A percentile compares a stretch with the other conserved stretches of the same genome.
Evolutionary conservation across 345 rosid genomes (phyloP).

Genomic region (Microcos paniculata): DNA sequence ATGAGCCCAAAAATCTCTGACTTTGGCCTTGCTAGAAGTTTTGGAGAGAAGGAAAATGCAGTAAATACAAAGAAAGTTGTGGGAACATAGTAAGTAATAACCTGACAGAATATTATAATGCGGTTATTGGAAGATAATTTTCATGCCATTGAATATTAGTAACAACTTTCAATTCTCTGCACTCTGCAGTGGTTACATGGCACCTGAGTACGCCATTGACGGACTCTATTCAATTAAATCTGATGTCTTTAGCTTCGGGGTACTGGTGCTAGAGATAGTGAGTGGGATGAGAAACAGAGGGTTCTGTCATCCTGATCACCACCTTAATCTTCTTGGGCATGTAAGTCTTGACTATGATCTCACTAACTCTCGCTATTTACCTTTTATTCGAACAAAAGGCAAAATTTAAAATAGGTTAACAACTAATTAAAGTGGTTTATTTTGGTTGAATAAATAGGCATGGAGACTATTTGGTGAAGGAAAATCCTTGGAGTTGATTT

Average conservation of each 20-base stretch:
- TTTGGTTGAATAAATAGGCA: slow-evolving; percentile 13
- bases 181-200: slow-evolving; percentile 48
- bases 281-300: slow-evolving; percentile 40
- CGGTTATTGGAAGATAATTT: not conserved
- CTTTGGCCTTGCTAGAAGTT: slow-evolving; percentile 39
- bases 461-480: slow-evolving; percentile 18
- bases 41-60: slow-evolving; percentile 33
- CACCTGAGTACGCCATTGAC: slow-evolving; percentile 52
- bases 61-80: slow-evolving; percentile 43
- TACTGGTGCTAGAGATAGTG: slow-evolving; percentile 39
- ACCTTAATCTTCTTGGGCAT: slow-evolving; percentile 39
- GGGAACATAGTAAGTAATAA: slow-evolving; percentile 65
- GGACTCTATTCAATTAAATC: slow-evolving; percentile 46
- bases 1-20: slow-evolving; percentile 50
- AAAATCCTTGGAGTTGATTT: slow-evolving; percentile 1
- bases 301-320: slow-evolving; percentile 29
- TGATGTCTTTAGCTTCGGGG: slow-evolving; percentile 49
- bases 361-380: not conserved
- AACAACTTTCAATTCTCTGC: no score
- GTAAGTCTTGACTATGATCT: slow-evolving; percentile 18
- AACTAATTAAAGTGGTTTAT: no score
- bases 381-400: no score
- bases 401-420: no score
- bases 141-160: not conserved
- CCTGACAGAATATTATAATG: not conserved